These are phyloP conservation scores for Fusarium sp. DNA, from an alignment of 2,329 filamentous ascomycete genomes.

Conservation along the genomic window DNA sequence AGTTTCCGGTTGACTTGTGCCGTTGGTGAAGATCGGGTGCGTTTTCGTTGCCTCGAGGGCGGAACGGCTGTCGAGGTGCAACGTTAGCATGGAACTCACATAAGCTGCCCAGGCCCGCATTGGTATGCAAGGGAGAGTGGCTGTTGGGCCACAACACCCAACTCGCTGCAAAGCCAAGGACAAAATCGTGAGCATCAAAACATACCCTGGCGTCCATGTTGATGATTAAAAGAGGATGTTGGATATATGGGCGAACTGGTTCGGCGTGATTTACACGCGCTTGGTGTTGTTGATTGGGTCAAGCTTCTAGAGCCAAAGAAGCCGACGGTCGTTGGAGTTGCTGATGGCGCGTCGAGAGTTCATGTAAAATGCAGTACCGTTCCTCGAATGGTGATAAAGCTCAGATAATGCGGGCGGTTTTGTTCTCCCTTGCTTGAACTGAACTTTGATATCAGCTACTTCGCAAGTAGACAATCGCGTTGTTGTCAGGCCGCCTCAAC, in stretches of 20 bases:
- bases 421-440: conserved; percentile 3
- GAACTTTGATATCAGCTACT: conserved; percentile 13
- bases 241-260: conserved; percentile 23
- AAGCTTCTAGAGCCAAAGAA: conserved; percentile 21
- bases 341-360: conserved; percentile 31
- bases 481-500: neutral
- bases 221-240: conserved; percentile 30
- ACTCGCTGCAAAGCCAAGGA: neutral
- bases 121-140: conserved; percentile 33
- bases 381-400: conserved; percentile 19
- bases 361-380: conserved; percentile 35
- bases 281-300: conserved; percentile 18
- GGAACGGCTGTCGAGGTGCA: conserved; percentile 50
- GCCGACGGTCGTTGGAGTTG: conserved; percentile 24
- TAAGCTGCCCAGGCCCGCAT: conserved; percentile 8
- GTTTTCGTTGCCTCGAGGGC: conserved; percentile 63
- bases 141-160: conserved; percentile 3
- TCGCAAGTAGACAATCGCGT: conserved; percentile 15
- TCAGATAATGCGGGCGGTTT: conserved; percentile 6
- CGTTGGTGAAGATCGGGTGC: conserved; percentile 74
- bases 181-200: conserved; percentile 26
- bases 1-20: conserved; percentile 81
- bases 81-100: conserved; percentile 29
- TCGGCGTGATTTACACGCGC: conserved; percentile 38
- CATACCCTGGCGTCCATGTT: conserved; percentile 53